A percentile compares a stretch with the other conserved stretches of the same genome.
Evolutionary conservation across 129 eudicot genomes (phyloP).

Genomic region (Scalesia atractyloides): DNA sequence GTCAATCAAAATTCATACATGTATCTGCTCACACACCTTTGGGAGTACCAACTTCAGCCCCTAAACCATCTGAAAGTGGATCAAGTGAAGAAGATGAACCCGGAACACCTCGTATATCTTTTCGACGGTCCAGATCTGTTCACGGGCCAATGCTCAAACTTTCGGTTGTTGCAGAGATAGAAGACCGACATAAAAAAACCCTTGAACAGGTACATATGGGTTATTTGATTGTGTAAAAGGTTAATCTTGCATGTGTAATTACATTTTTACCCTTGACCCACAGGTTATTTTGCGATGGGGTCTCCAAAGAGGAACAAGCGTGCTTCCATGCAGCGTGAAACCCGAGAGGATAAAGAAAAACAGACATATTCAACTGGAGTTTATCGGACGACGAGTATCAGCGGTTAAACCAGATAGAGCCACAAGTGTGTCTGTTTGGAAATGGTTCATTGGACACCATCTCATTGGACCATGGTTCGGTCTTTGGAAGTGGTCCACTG

Average conservation of each 20-base stretch:
- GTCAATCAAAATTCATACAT: constrained; percentile 56
- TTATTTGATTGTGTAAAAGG: no score
- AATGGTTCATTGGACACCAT: constrained; percentile 46
- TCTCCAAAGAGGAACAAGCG: constrained; percentile 62
- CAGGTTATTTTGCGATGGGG: constrained; percentile 62
- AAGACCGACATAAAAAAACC: constrained; percentile 59
- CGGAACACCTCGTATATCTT: constrained; percentile 60
- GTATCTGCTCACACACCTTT: constrained; percentile 70
- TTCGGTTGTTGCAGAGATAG: constrained; percentile 62
- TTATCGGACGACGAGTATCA: constrained; percentile 44
- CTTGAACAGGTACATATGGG: constrained; percentile 55
- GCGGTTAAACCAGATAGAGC: constrained; percentile 55
- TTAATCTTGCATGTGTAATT: constrained; percentile 14
- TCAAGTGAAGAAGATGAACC: constrained; percentile 71
- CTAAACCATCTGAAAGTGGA: constrained; percentile 60
- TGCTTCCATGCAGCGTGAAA: constrained; percentile 59
- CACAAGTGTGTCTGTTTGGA: no score
- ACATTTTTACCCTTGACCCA: constrained; percentile 11
- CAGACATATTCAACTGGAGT: constrained; percentile 52
- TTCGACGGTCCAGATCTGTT: constrained; percentile 61
- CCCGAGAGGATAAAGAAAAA: constrained; percentile 55
- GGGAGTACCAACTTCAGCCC: constrained; percentile 55
- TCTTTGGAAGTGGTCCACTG: constrained; percentile 56
- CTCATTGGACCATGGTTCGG: constrained; percentile 41
- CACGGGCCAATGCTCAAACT: constrained; percentile 62